These are phyloP conservation scores for Thymus quinquecostatus DNA, from an alignment of 257 asterid genomes.

Conservation along the genomic window DNA sequence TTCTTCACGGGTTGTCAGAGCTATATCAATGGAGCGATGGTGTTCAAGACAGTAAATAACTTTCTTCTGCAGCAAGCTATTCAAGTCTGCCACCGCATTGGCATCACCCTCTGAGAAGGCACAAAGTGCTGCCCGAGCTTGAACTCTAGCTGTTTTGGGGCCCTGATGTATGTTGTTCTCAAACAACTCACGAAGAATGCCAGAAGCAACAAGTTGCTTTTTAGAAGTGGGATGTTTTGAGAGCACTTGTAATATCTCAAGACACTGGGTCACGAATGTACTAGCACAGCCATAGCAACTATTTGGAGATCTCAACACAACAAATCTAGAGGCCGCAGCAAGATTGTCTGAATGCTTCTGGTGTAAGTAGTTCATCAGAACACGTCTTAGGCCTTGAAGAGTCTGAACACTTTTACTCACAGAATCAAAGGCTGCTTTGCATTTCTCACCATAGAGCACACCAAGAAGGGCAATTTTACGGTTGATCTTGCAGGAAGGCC, in stretches of 20 bases:
- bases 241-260: constrained; percentile 88
- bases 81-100: constrained; percentile 87
- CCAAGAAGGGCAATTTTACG: constrained; percentile 99
- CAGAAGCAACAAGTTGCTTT: constrained; percentile 93
- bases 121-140: constrained; percentile 97
- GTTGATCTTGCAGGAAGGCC: constrained; percentile 98
- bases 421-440: constrained; percentile 99
- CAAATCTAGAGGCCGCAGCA: constrained; percentile 83
- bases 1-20: constrained; percentile 94
- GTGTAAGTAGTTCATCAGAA: constrained; percentile 90
- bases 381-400: constrained; percentile 96
- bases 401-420: constrained; percentile 99
- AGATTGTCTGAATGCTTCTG: constrained; percentile 80
- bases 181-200: constrained; percentile 90
- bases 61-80: constrained; percentile 85
- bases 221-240: constrained; percentile 82
- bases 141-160: constrained; percentile 95
- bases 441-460: constrained; percentile 98
- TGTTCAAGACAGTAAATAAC: constrained; percentile 95
- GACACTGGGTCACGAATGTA: constrained; percentile 92
- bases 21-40: constrained; percentile 97
- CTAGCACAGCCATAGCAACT: constrained; percentile 99
- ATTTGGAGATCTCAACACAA: constrained; percentile 84
- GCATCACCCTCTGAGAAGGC: constrained; percentile 96
- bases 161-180: constrained; percentile 99